Evolutionary conservation across 495 filamentous ascomycete species (phyloP).

Genomic region (Corynascus novoguineensis): DNA sequence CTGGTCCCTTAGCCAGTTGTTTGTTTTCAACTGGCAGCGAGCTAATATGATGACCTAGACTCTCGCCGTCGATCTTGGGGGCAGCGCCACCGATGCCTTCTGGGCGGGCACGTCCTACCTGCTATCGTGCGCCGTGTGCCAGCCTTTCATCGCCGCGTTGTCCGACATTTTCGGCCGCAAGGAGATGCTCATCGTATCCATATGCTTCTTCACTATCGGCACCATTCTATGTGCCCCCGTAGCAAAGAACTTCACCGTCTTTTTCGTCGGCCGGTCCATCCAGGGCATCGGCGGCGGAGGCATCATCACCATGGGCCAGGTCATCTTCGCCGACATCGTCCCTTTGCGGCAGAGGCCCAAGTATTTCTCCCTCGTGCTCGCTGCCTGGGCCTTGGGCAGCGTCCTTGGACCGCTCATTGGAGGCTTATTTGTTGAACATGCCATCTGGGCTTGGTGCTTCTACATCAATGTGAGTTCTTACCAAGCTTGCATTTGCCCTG

Average conservation of each 20-base stretch:
- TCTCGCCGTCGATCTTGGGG: conserved; percentile 40
- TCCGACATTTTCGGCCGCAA: conserved; percentile 52
- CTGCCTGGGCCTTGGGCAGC: conserved; percentile 64
- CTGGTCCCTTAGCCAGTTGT: too few species aligned
- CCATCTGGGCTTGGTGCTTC: conserved; percentile 39
- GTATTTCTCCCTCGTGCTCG: conserved; percentile 39
- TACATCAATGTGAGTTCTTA: conserved; percentile 33
- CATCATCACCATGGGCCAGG: conserved; percentile 74
- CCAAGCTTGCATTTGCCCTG: too few species aligned
- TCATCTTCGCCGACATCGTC: conserved; percentile 55
- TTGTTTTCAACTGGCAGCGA: not conserved
- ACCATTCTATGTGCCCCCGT: conserved; percentile 37
- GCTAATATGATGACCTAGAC: conserved; percentile 8
- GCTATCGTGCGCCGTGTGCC: conserved; percentile 41
- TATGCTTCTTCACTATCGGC: conserved; percentile 42
- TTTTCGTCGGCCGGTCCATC: conserved; percentile 70
- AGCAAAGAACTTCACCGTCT: conserved; percentile 46
- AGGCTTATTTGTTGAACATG: conserved; percentile 60
- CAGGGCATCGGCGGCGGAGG: conserved; percentile 83
- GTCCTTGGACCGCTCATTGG: conserved; percentile 71
- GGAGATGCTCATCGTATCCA: conserved; percentile 36
- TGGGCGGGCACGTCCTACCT: conserved; percentile 54
- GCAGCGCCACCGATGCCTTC: conserved; percentile 45
- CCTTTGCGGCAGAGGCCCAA: conserved; percentile 37
- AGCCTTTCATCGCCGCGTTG: conserved; percentile 45